A percentile compares a stretch with the other conserved stretches of the same genome.
These are phyloP conservation scores for Rhynchosporium agropyri DNA, from an alignment of 2,329 filamentous ascomycete species.

Conservation along the genomic window DNA sequence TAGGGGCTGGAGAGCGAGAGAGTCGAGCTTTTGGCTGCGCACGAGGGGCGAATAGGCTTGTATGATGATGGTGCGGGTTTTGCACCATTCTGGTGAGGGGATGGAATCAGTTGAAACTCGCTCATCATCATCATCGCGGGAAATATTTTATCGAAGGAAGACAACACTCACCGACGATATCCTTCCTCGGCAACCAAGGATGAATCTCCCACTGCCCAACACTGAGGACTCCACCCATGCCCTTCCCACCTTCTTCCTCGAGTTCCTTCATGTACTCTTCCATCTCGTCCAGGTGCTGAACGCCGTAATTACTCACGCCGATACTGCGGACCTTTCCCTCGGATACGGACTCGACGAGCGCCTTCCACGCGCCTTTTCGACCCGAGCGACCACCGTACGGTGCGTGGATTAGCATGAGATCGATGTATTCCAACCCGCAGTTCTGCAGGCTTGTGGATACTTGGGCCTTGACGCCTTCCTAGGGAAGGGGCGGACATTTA, in stretches of 20 bases:
- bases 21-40: constrained; percentile 69
- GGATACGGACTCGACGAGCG: constrained; percentile 64
- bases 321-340: constrained; percentile 63
- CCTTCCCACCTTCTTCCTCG: constrained; percentile 60
- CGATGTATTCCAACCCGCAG: constrained; percentile 63
- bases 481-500: too few species aligned
- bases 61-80: constrained; percentile 61
- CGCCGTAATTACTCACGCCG: constrained; percentile 67
- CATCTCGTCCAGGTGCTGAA: constrained; percentile 64
- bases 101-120: not conserved
- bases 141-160: not conserved
- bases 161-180: constrained; percentile 58
- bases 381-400: constrained; percentile 59
- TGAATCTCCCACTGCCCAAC: constrained; percentile 91
- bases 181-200: constrained; percentile 79
- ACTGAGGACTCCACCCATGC: constrained; percentile 72
- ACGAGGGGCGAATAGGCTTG: constrained; percentile 67
- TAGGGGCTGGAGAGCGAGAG: constrained; percentile 64
- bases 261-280: constrained; percentile 62
- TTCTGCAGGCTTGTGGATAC: constrained; percentile 65
- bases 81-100: constrained; percentile 61
- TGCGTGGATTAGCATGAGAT: constrained; percentile 63
- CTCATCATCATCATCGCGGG: not conserved
- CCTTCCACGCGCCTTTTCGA: constrained; percentile 63
- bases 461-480: constrained; percentile 60